Base-by-base conservation (phyloP, 1,284 basidiomycete genomes). In the Coriolopsis trogii region DNA sequence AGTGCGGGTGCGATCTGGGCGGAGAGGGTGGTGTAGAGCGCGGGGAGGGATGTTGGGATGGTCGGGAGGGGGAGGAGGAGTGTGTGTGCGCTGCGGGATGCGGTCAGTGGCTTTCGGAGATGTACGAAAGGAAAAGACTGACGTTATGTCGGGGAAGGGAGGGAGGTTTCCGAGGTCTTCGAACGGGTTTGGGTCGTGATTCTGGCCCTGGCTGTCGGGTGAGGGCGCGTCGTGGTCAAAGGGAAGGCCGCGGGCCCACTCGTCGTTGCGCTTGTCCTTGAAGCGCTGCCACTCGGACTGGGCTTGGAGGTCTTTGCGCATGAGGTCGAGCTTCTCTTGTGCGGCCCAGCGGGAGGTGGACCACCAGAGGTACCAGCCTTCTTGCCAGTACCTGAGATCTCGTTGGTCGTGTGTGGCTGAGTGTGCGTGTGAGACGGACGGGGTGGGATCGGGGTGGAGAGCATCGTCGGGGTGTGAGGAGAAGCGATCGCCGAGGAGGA, bases 351-450 rank as follows among this genome's bases (percentile, higher is more conserved):
- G 73, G 46, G 75, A 81, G 51, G 75, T 75, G 21, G 79, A 80
- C 41, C 78, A 77, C 87, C 87, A 90, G 33, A 91, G 59, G 62
- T 91, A 91, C 78, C 80, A 85, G 2, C 88, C 87, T 61, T 85
- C 81, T 46, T 87, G 75, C 88, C 88, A 91, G 60, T 79, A 41
- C 29, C 28, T 49, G 36, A 26, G 28, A 10, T 37, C 52, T 37
- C 18, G 26, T 75, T 21, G 30, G 0, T 41, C 16, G n/a, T 13
- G 5, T 21, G 29, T 10, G 15, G 8, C 10, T 7, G 5, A 3
- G 12, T 25, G 30, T 12, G 56, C 76, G 79, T 25, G 71, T 71
- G 13, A 74, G 69, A 44, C 52, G 48, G 10, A n/a, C 64, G 46
- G 53, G 53, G 54, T 49, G 25, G 52, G 31, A 15, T 45, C 40